These are phyloP conservation scores for Aspergillus aculeatinus DNA, from an alignment of 2,329 filamentous ascomycete genomes.

Conservation along the genomic window DNA sequence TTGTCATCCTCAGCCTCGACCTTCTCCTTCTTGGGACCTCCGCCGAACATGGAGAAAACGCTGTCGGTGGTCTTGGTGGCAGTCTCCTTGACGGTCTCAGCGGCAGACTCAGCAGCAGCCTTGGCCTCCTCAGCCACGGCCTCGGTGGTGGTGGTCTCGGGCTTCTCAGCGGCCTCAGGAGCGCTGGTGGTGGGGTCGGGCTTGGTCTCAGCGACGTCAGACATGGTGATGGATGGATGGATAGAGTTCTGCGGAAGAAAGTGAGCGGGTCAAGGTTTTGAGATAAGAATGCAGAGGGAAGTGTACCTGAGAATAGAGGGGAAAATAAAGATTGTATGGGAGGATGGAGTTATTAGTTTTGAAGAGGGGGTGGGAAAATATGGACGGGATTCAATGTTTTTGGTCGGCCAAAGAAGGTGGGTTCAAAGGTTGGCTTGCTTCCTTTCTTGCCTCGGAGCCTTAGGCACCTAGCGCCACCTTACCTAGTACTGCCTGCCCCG, in stretches of 20 bases:
- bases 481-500: not conserved
- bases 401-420: slow-evolving; percentile 22
- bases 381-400: slow-evolving; percentile 21
- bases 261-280: slow-evolving; percentile 1
- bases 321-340: slow-evolving; percentile 8
- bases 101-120: slow-evolving; percentile 32
- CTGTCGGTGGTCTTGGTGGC: slow-evolving; percentile 48
- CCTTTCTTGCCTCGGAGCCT: slow-evolving; percentile 16
- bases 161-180: slow-evolving; percentile 33
- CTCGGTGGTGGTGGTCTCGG: slow-evolving; percentile 33
- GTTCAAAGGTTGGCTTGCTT: slow-evolving; percentile 3
- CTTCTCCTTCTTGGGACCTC: slow-evolving; percentile 94
- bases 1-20: slow-evolving; percentile 71
- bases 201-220: slow-evolving; percentile 45
- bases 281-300: not conserved
- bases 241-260: slow-evolving; percentile 10
- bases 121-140: slow-evolving; percentile 32
- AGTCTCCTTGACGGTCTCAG: slow-evolving; percentile 38
- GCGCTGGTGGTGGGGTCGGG: slow-evolving; percentile 44
- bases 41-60: slow-evolving; percentile 98
- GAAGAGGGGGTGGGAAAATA: slow-evolving; percentile 22
- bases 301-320: slow-evolving; percentile 13
- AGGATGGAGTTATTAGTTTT: slow-evolving; percentile 9
- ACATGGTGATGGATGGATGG: slow-evolving; percentile 36
- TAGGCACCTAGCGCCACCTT: slow-evolving; percentile 23